A percentile compares a stretch with the other conserved stretches of the same genome.
phyloP scores from a whole-genome alignment of 345 rosid species.

The Boechera retrofracta region DNA sequence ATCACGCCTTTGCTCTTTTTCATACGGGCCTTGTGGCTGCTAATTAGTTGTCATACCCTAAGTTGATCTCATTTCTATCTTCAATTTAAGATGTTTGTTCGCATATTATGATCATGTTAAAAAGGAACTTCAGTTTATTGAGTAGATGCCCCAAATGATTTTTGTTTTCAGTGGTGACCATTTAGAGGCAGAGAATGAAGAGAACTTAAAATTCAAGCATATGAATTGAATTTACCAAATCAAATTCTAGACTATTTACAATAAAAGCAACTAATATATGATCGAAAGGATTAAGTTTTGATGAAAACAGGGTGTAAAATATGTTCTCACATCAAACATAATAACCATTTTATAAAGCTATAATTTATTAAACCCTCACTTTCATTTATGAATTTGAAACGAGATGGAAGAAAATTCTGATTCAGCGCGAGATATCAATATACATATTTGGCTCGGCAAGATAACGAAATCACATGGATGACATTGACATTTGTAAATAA shows the following conservation, averaged over 20 bases:
- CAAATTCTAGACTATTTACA: neutral
- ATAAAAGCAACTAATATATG: neutral
- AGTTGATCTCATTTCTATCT: constrained; percentile 27
- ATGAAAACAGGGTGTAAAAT: too few relatives aligned
- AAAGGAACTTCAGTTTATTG: neutral
- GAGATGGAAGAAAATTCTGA: constrained; percentile 4
- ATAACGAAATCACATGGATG: constrained; percentile 15
- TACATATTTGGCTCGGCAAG: neutral
- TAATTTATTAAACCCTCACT: neutral
- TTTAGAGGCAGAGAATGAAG: neutral
- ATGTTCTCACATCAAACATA: neutral
- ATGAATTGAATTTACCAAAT: neutral
- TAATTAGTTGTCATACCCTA: neutral
- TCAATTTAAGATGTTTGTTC: constrained; percentile 1
- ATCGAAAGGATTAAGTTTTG: neutral
- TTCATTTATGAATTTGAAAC: neutral
- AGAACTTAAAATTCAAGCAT: neutral
- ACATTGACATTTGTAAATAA: constrained; percentile 1
- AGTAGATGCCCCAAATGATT: neutral
- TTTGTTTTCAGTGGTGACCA: neutral
- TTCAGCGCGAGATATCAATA: neutral
- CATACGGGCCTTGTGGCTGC: constrained; percentile 8
- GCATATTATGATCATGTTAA: neutral
- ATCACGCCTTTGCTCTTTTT: constrained; percentile 27
- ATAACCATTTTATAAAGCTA: neutral